Evolutionary conservation across 2,329 filamentous ascomycete genomes (phyloP).

Genomic region (Diaporthe ilicicola): DNA sequence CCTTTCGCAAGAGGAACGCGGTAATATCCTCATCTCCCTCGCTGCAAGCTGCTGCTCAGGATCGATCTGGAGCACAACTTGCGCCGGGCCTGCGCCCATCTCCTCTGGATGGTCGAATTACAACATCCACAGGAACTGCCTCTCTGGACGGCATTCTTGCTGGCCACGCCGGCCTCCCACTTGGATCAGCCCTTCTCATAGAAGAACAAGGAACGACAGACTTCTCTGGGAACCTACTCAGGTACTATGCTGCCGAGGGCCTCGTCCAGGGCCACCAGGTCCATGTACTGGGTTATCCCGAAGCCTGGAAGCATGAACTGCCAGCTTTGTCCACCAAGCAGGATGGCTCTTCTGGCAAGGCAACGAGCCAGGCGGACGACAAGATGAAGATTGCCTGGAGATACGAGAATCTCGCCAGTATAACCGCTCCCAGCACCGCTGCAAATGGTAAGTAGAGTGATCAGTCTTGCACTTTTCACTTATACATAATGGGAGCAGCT

Average conservation of each 20-base stretch:
- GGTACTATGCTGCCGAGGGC: slow-evolving; percentile 93
- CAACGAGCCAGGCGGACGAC: slow-evolving; percentile 55
- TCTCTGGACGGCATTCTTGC: slow-evolving; percentile 87
- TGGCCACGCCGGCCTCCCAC: slow-evolving; percentile 83
- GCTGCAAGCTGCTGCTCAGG: slow-evolving; percentile 39
- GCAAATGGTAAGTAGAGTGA: slow-evolving; percentile 34
- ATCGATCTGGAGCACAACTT: slow-evolving; percentile 47
- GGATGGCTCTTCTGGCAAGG: slow-evolving; percentile 37
- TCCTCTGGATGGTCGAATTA: slow-evolving; percentile 84
- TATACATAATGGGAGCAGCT: slow-evolving; percentile 30
- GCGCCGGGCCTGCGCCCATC: slow-evolving; percentile 76
- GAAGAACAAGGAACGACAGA: slow-evolving; percentile 95
- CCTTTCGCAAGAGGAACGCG: slow-evolving; percentile 65
- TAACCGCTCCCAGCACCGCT: slow-evolving; percentile 42
- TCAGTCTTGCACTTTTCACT: slow-evolving; percentile 6
- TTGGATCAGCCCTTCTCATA: slow-evolving; percentile 82
- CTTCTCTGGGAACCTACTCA: slow-evolving; percentile 83
- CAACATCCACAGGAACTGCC: slow-evolving; percentile 88
- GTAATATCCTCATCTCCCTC: slow-evolving; percentile 53
- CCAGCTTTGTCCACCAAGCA: slow-evolving; percentile 71
- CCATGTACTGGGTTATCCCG: slow-evolving; percentile 82
- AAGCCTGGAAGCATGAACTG: slow-evolving; percentile 83
- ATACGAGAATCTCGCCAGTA: slow-evolving; percentile 81
- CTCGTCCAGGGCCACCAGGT: slow-evolving; percentile 90
- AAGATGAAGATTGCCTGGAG: slow-evolving; percentile 99